Conservation (phyloP, 148 eudicot species). For the Polygonum aviculare region DNA sequence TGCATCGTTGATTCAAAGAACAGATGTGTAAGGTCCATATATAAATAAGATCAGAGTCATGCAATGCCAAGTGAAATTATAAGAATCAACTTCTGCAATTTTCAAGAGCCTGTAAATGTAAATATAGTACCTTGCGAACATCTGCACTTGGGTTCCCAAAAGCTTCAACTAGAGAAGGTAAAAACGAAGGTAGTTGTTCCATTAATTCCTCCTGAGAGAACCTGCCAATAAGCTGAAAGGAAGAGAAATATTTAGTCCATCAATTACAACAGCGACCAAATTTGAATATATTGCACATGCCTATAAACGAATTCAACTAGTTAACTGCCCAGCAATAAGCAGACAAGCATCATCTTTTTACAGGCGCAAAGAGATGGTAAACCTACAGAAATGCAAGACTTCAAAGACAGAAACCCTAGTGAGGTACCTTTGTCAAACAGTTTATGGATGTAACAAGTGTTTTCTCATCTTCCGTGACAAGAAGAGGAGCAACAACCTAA, state of each 20-base stretch:
- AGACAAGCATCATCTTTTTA: not conserved
- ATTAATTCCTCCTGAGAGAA: constrained; percentile 79
- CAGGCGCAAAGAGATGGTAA: not conserved
- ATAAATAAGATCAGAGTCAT: not conserved
- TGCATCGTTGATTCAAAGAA: constrained; percentile 23
- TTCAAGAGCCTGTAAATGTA: not conserved
- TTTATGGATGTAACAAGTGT: constrained; percentile 85
- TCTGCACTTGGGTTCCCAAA: constrained; percentile 96
- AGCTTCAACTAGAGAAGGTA: constrained; percentile 93
- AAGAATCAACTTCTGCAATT: not conserved
- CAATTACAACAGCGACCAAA: not conserved
- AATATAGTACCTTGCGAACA: constrained; percentile 76
- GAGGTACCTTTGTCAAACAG: constrained; percentile 80
- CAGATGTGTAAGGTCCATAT: not conserved
- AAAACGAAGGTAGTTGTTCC: constrained; percentile 77
- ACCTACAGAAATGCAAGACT: not conserved
- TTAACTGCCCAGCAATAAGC: not conserved
- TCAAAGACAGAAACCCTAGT: not conserved
- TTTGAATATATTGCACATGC: not conserved
- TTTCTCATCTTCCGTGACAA: constrained; percentile 82
- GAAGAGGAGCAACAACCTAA: constrained; percentile 84
- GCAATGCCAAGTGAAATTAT: not conserved
- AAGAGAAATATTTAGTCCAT: constrained; percentile 4
- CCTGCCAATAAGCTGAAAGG: constrained; percentile 75
- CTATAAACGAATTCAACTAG: not conserved